Evolutionary conservation across 768 basidiomycete species (phyloP).

Genomic region (Scleroderma bovista): DNA sequence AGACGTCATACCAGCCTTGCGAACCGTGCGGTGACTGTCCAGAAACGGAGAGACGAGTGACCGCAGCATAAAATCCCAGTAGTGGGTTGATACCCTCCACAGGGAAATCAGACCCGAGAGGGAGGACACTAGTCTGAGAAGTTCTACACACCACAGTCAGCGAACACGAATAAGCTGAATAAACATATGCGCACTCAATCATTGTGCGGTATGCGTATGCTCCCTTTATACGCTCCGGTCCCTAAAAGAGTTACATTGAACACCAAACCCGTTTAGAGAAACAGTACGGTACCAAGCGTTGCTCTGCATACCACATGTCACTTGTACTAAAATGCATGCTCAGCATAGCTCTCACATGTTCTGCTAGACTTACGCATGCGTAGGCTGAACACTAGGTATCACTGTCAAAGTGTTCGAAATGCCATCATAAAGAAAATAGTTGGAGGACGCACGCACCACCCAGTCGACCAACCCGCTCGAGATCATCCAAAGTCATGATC

Average conservation of each 20-base stretch:
- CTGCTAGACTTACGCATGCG: slow-evolving; percentile 64
- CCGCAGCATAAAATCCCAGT: slow-evolving; percentile 84
- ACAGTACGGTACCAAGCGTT: slow-evolving; percentile 49
- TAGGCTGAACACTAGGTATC: slow-evolving; percentile 89
- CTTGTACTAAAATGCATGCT: slow-evolving; percentile 49
- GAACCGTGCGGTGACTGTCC: slow-evolving; percentile 80
- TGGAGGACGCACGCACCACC: slow-evolving; percentile 49
- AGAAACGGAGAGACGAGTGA: slow-evolving; percentile 60
- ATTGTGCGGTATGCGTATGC: slow-evolving; percentile 88
- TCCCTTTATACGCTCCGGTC: slow-evolving; percentile 73
- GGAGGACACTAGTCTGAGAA: slow-evolving; percentile 52
- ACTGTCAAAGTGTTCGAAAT: slow-evolving; percentile 39
- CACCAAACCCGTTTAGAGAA: not conserved
- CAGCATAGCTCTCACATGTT: not conserved
- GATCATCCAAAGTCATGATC: slow-evolving; percentile 67
- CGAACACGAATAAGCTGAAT: not conserved
- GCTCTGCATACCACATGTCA: slow-evolving; percentile 91
- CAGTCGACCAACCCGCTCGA: slow-evolving; percentile 62
- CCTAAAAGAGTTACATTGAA: slow-evolving; percentile 36
- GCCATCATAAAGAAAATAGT: not conserved
- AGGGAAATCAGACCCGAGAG: slow-evolving; percentile 92
- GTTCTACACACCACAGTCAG: slow-evolving; percentile 28
- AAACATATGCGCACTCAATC: slow-evolving; percentile 45
- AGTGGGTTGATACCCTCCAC: slow-evolving; percentile 89
- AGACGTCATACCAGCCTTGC: slow-evolving; percentile 65